Percentiles rank a stretch among this genome's conserved stretches.
These are phyloP conservation scores for Penicillium thymicola DNA, from an alignment of 2,329 filamentous ascomycete species.

Conservation along the genomic window DNA sequence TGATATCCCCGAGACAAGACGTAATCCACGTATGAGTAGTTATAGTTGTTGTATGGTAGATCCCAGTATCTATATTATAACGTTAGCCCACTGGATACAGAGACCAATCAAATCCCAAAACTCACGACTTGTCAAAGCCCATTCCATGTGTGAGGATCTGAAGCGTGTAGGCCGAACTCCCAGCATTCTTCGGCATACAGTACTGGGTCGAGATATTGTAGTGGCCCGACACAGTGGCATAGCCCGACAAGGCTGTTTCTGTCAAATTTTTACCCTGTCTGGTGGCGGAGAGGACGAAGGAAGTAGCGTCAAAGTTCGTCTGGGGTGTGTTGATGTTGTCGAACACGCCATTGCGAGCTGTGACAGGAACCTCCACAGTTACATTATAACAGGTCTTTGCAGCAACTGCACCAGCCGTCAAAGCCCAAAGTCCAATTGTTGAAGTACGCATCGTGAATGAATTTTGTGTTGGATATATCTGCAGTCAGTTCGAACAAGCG, in stretches of 20 bases:
- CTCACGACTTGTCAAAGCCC: constrained; percentile 31
- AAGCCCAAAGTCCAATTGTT: constrained; percentile 4
- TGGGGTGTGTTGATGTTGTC: constrained; percentile 12
- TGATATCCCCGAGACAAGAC: constrained; percentile 37
- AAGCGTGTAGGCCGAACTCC: constrained; percentile 12
- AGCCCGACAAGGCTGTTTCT: constrained; percentile 14
- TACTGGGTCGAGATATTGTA: constrained; percentile 19
- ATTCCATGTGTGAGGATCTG: constrained; percentile 42
- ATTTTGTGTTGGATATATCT: not conserved
- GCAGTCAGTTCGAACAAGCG: not conserved
- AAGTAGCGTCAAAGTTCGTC: constrained; percentile 16
- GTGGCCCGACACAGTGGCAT: constrained; percentile 13
- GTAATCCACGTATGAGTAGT: constrained; percentile 39
- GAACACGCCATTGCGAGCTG: constrained; percentile 11
- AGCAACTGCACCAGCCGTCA: not conserved
- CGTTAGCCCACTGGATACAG: not conserved
- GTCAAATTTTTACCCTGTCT: constrained; percentile 15
- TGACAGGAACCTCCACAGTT: constrained; percentile 5
- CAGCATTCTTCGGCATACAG: constrained; percentile 6
- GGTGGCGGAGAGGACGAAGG: constrained; percentile 10
- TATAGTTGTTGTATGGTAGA: constrained; percentile 25
- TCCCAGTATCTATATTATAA: constrained; percentile 34
- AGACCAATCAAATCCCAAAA: not conserved
- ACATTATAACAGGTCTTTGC: constrained; percentile 11
- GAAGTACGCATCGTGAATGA: constrained; percentile 1